Conservation (phyloP, 2,329 filamentous ascomycete species). For the Colletotrichum somersetense region DNA sequence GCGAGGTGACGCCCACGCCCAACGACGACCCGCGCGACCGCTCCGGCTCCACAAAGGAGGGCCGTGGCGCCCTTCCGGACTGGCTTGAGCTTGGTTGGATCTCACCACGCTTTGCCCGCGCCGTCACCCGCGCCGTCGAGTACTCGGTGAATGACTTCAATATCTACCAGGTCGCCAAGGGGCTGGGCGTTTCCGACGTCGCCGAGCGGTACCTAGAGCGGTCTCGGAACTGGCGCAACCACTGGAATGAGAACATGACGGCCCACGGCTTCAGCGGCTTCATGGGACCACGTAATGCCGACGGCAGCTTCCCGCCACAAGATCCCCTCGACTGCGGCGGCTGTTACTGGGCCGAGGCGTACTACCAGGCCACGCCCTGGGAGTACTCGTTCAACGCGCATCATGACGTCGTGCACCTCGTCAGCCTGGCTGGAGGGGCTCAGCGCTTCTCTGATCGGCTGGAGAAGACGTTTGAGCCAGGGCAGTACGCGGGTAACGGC, state of each 20-base stretch:
- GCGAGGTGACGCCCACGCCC: slow-evolving; percentile 71
- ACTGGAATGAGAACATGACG: slow-evolving; percentile 72
- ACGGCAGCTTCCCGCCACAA: slow-evolving; percentile 62
- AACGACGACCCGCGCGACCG: slow-evolving; percentile 68
- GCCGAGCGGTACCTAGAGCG: slow-evolving; percentile 71
- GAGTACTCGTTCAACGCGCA: slow-evolving; percentile 78
- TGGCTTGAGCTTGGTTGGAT: slow-evolving; percentile 76
- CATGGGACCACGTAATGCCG: slow-evolving; percentile 70
- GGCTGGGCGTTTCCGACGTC: slow-evolving; percentile 64
- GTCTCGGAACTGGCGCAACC: slow-evolving; percentile 78
- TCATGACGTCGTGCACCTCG: slow-evolving; percentile 71
- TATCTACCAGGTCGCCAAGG: slow-evolving; percentile 73
- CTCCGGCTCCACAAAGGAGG: slow-evolving; percentile 75
- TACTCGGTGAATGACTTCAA: slow-evolving; percentile 79
- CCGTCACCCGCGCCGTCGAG: slow-evolving; percentile 74
- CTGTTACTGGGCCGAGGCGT: slow-evolving; percentile 73
- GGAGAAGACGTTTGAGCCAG: slow-evolving; percentile 70
- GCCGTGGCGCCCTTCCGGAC: slow-evolving; percentile 76
- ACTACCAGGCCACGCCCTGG: slow-evolving; percentile 72
- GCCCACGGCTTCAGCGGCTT: slow-evolving; percentile 75
- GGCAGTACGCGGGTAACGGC: slow-evolving; percentile 56
- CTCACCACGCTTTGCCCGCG: slow-evolving; percentile 70
- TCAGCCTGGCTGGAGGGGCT: slow-evolving; percentile 67
- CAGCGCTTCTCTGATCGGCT: slow-evolving; percentile 68
- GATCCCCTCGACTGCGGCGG: slow-evolving; percentile 71